Evolutionary conservation across 306 rosid genomes (phyloP), one percentile per base, ranked within the genome.

Genomic region (Vigna mungo): DNA sequence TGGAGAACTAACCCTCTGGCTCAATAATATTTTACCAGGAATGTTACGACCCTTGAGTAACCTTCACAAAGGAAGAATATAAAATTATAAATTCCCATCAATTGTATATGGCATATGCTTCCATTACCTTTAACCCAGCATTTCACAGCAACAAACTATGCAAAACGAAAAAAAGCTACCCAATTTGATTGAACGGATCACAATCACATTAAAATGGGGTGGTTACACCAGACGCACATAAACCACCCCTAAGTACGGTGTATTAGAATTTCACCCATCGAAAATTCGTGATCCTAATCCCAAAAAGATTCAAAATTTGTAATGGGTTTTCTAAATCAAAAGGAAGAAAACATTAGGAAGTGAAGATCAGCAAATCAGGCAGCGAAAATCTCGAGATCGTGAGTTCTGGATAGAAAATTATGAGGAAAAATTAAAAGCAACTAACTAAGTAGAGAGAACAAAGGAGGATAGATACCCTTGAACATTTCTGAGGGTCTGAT

Each of bases 41-140:
- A 94, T 92, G 71, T 89, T 86, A 51, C 97, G 97, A 72, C 98
- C 98, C 83, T 92, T 94, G 78, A 92, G 96, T 77, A 94, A 86
- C 88, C 98, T 94, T 82, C 30, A 75, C 75, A 71, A 75, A 80
- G n/a, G 72, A 85, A 63, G 5, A 13, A 54, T 0, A 8, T 9
- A 9, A 7, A 68, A 60, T 44, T 15, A 70, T 10, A 58, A 79
- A 65, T 51, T 80, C 4, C 41, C 43, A 64, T 84, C 76, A 80
- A 25, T 48, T 53, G 15, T 36, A 58, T 21, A 56, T 34, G 21
- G 21, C 10, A 74, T 25, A 72, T 12, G 32, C 37, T 51, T 70
- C 78, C 61, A 34, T 17, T 39, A 61, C 76, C 61, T 34, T 17
- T 32, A 61, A 27, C 51, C 79, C 68, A 27, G 54, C 80, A 79